Base-by-base conservation (phyloP, 768 basidiomycete genomes). In the Calocera cornea region DNA sequence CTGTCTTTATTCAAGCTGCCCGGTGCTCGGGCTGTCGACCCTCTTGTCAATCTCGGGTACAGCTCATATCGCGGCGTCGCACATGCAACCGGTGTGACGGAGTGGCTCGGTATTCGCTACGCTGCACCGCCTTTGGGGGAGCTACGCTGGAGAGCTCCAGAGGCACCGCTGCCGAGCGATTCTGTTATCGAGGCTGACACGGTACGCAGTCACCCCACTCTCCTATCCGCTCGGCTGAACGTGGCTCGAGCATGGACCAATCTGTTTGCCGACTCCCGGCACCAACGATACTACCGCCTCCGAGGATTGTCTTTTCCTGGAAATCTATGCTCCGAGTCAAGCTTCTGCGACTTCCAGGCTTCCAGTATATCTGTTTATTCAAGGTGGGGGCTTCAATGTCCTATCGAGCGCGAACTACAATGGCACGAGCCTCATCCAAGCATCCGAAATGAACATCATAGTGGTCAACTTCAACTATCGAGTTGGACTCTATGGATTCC, bases 311-410 rank as follows among this genome's bases (percentile, higher is more conserved):
- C 64, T 70, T 5, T 69, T 67, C 36, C 31, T 70, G 19, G 67
- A 70, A 34, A 50, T 70, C 17, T 70, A 66, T 41, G 70, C 70
- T 10, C 70, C 70, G 5, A 69, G 67, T 14, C 19, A 64, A 36
- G 66, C 68, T 1, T 67, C 68, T 22, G 49, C 66, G 16, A 5
- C 29, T 14, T 66, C 68, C 3, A 69, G 67, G 38, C 66, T 70
- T n/a, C 69, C 70, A 14, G 70, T 70, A 16, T 70, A 66, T 47
- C 64, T 70, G 38, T 70, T 65, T 60, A 69, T 70, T 24, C 70
- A 69, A 67, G 70, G 70, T 1, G 70, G 70, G 2, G 70, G 68
- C 16, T 69, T 67, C 36, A 60, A 47, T n/a, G 12, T 1, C 29
- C 50, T 66, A 54, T 41, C 68, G 1, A 67, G 66, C 29, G 60